These are phyloP conservation scores for Epichloe gansuensis DNA, from an alignment of 2,329 filamentous ascomycete genomes.

Conservation along the genomic window DNA sequence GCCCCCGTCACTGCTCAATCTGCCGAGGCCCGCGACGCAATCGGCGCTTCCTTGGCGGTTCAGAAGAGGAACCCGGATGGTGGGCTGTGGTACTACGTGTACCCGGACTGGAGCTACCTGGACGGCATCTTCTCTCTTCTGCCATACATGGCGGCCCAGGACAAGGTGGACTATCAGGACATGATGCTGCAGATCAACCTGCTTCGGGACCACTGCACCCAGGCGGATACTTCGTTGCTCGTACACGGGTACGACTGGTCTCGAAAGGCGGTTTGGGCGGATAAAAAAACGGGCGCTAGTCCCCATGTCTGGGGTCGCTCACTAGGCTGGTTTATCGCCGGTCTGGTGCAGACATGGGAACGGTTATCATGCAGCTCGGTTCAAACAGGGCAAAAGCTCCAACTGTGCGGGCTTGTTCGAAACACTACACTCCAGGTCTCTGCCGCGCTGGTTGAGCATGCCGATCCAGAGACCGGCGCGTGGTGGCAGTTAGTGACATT, in stretches of 20 bases:
- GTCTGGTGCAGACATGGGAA: constrained; percentile 36
- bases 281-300: constrained; percentile 33
- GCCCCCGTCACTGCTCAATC: constrained; percentile 3
- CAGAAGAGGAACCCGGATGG: constrained; percentile 19
- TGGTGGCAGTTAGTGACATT: constrained; percentile 43
- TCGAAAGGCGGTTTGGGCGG: constrained; percentile 37
- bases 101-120: constrained; percentile 39
- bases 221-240: constrained; percentile 1
- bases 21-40: constrained; percentile 7
- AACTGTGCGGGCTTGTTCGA: constrained; percentile 11
- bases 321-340: constrained; percentile 41
- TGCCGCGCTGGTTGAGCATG: constrained; percentile 21
- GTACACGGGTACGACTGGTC: constrained; percentile 42
- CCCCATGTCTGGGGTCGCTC: constrained; percentile 41
- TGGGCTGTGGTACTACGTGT: constrained; percentile 27
- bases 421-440: neutral
- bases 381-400: neutral
- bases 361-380: constrained; percentile 18
- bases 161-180: constrained; percentile 8
- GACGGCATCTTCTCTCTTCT: constrained; percentile 39
- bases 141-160: constrained; percentile 22
- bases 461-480: constrained; percentile 30
- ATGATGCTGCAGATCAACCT: constrained; percentile 12
- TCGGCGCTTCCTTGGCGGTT: constrained; percentile 11
- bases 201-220: constrained; percentile 7